These are phyloP conservation scores for Chrysoporthe puriensis DNA, from an alignment of 2,329 filamentous ascomycete species.

Conservation along the genomic window DNA sequence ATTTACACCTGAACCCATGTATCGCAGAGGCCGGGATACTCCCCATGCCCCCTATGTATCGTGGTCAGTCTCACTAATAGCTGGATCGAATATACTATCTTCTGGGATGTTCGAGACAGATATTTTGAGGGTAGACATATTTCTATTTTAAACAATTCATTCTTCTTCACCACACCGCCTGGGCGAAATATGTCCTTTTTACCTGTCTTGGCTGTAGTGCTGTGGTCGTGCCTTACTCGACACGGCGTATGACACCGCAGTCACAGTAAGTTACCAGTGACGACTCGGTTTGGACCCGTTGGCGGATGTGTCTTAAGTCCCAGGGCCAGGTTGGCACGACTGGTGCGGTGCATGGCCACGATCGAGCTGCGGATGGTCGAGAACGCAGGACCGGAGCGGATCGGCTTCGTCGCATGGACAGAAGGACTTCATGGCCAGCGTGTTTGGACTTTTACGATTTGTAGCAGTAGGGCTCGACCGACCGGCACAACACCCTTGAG, in stretches of 20 bases:
- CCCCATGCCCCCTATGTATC: neutral
- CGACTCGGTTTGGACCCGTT: too few species aligned
- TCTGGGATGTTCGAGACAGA: slow-evolving; percentile 24
- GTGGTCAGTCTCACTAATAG: slow-evolving; percentile 8
- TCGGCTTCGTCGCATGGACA: too few species aligned
- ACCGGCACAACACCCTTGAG: too few species aligned
- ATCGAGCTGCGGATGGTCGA: too few species aligned
- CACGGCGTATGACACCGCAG: neutral
- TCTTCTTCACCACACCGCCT: slow-evolving; percentile 17
- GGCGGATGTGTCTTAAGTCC: too few species aligned
- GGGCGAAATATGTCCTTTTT: neutral
- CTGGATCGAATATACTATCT: slow-evolving; percentile 20
- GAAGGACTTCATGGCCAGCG: too few species aligned
- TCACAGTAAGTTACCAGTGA: too few species aligned
- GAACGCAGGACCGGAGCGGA: too few species aligned
- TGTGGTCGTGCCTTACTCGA: neutral
- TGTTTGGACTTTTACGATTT: too few species aligned
- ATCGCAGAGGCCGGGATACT: neutral
- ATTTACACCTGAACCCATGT: neutral
- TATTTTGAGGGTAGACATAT: slow-evolving; percentile 29
- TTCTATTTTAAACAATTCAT: slow-evolving; percentile 28
- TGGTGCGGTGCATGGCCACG: too few species aligned
- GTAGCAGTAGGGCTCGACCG: too few species aligned
- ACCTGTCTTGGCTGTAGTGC: neutral
- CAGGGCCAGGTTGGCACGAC: too few species aligned